These are phyloP conservation scores for Hypoxylon sp. DNA, from an alignment of 2,329 filamentous ascomycete genomes.

Conservation along the genomic window DNA sequence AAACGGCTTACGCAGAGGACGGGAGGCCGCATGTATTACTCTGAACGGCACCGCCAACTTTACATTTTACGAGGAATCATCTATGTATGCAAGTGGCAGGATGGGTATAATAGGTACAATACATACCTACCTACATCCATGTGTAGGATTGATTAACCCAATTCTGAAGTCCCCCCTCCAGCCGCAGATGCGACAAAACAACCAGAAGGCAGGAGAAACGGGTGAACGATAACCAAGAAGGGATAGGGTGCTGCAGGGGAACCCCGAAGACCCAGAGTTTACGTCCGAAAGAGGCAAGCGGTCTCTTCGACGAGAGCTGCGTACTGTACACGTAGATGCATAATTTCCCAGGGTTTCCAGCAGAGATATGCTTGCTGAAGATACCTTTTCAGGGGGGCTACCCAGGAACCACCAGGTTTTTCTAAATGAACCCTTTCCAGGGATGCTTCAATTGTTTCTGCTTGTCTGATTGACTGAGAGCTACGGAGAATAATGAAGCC, in stretches of 20 bases:
- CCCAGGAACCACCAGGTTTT: constrained; percentile 30
- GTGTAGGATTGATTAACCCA: constrained; percentile 33
- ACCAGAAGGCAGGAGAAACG: constrained; percentile 28
- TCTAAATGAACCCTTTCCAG: constrained; percentile 31
- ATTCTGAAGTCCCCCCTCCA: constrained; percentile 29
- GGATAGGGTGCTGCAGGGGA: constrained; percentile 42
- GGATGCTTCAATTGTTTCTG: constrained; percentile 21
- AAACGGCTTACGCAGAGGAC: neutral
- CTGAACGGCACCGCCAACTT: neutral
- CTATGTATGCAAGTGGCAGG: neutral
- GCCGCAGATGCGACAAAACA: constrained; percentile 41
- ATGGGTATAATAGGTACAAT: constrained; percentile 4
- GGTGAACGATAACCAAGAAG: constrained; percentile 38
- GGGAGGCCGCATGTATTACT: constrained; percentile 6
- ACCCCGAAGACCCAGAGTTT: constrained; percentile 36
- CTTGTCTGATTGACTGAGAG: constrained; percentile 35
- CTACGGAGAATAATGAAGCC: constrained; percentile 38
- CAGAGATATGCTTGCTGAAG: constrained; percentile 31
- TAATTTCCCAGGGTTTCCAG: constrained; percentile 46
- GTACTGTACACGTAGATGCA: constrained; percentile 44
- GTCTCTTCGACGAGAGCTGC: constrained; percentile 20
- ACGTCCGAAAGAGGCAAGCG: constrained; percentile 46
- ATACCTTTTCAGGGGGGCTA: constrained; percentile 34
- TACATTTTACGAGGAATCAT: constrained; percentile 9
- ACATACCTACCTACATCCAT: neutral